Conservation (phyloP, 1,139 yeast species). For the Wickerhamomyces sp. region DNA sequence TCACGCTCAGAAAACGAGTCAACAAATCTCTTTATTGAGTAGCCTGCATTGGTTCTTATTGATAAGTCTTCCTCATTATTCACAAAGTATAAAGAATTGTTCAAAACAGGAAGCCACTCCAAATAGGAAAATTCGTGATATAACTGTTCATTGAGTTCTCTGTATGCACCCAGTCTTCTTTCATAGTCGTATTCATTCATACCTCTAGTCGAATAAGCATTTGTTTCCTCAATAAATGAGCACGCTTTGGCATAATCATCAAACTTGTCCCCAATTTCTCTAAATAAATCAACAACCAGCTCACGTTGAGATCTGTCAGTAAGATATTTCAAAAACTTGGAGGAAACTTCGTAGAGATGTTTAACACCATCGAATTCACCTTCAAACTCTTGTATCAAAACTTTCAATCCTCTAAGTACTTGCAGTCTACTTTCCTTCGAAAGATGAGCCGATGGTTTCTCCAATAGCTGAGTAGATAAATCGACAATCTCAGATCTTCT, state of each 20-base stretch:
- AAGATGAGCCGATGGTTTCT: conserved; percentile 55
- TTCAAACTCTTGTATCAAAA: conserved; percentile 48
- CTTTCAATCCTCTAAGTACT: conserved; percentile 53
- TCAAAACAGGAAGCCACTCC: conserved; percentile 81
- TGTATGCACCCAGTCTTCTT: conserved; percentile 64
- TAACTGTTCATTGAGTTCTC: conserved; percentile 52
- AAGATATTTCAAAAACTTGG: conserved; percentile 56
- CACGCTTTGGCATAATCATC: conserved; percentile 43
- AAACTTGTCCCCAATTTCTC: conserved; percentile 53
- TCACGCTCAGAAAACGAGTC: conserved; percentile 47
- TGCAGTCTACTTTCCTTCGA: conserved; percentile 52
- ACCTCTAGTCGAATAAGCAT: conserved; percentile 59
- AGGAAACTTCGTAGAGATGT: conserved; percentile 49
- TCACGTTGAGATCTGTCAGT: conserved; percentile 58
- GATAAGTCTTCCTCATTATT: conserved; percentile 80
- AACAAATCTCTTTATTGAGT: conserved; percentile 58
- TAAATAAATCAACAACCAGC: conserved; percentile 56
- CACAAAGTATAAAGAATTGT: conserved; percentile 64
- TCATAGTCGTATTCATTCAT: conserved; percentile 80
- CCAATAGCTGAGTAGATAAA: conserved; percentile 59
- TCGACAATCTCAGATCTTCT: conserved; percentile 51
- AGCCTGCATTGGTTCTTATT: conserved; percentile 73
- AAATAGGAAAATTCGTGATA: conserved; percentile 40
- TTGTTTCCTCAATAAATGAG: conserved; percentile 54
- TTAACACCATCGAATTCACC: conserved; percentile 50